These are phyloP conservation scores for Macrocystidia cucumis DNA, from an alignment of 1,284 basidiomycete genomes.

Conservation along the genomic window DNA sequence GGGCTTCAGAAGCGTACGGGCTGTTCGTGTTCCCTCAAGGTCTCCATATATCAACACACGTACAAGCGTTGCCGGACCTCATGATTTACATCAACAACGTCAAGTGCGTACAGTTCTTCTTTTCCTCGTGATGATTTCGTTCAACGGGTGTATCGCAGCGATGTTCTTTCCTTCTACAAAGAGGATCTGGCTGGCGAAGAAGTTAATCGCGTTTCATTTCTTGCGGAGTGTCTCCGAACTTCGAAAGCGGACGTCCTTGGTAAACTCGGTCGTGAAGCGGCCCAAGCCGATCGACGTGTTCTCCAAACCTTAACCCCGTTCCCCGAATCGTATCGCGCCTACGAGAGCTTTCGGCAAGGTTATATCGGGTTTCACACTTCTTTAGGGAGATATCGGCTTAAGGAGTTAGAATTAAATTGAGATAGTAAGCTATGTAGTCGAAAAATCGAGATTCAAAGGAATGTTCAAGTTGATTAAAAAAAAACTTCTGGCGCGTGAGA, in stretches of 20 bases:
- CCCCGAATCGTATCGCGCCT: conserved; percentile 1
- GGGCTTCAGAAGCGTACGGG: conserved; percentile 17
- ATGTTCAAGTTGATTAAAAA: too few relatives aligned
- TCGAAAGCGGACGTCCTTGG: conserved; percentile 5
- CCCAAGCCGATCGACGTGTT: not conserved
- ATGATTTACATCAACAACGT: conserved; percentile 8
- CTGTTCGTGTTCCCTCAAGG: conserved; percentile 20
- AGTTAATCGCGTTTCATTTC: conserved; percentile 9
- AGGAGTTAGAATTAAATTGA: conserved; percentile 9
- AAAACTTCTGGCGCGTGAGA: too few relatives aligned
- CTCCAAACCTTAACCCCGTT: conserved; percentile 3
- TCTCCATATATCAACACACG: conserved; percentile 17
- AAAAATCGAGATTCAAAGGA: too few relatives aligned
- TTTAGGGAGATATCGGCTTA: conserved; percentile 16
- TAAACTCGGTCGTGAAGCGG: conserved; percentile 2
- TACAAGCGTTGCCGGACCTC: conserved; percentile 16
- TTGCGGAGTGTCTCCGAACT: conserved; percentile 4
- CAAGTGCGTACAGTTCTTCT: conserved; percentile 6
- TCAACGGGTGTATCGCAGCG: conserved; percentile 4
- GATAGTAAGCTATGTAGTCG: too few relatives aligned
- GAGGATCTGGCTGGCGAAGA: conserved; percentile 10
- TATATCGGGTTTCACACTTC: conserved; percentile 21
- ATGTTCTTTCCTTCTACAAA: conserved; percentile 12
- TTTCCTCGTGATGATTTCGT: conserved; percentile 1
- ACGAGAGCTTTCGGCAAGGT: conserved; percentile 11